These are phyloP conservation scores for Marchantia polymorpha DNA, from an alignment of 225 moss, liverwort and hornwort genomes.

Conservation along the genomic window DNA sequence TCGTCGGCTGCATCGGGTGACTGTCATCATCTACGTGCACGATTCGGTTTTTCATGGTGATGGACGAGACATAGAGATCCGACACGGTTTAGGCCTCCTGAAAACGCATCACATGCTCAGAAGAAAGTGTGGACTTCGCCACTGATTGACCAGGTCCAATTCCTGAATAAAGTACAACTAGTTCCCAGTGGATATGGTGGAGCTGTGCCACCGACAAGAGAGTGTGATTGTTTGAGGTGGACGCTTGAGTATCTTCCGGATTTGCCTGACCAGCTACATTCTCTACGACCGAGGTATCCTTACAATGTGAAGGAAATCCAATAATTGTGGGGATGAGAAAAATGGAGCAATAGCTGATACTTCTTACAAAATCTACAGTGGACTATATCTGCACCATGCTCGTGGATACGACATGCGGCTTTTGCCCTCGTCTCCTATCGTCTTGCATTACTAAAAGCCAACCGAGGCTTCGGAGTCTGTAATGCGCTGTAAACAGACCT, in stretches of 20 bases:
- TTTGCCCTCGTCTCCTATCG: neutral
- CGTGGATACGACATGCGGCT: neutral
- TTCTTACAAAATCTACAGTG: neutral
- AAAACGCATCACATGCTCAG: neutral
- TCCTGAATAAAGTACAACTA: constrained; percentile 18
- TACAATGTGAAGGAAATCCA: neutral
- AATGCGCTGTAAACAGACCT: neutral
- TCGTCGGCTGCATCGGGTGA: no score
- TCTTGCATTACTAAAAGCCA: neutral
- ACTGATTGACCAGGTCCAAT: constrained; percentile 9
- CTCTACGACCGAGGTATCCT: neutral
- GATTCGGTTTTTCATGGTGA: no score
- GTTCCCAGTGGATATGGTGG: neutral
- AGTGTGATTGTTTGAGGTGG: neutral
- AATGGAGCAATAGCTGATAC: neutral
- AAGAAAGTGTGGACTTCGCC: constrained; percentile 2
- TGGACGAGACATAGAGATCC: no score
- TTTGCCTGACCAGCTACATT: neutral
- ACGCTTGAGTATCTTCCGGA: neutral
- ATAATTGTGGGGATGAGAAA: neutral
- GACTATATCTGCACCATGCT: neutral
- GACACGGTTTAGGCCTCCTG: neutral
- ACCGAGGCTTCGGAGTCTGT: neutral
- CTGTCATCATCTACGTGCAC: no score
- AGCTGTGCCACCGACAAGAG: neutral